phyloP scores from a whole-genome alignment of 2,329 filamentous ascomycete genomes.

The Venturia pyrina region DNA sequence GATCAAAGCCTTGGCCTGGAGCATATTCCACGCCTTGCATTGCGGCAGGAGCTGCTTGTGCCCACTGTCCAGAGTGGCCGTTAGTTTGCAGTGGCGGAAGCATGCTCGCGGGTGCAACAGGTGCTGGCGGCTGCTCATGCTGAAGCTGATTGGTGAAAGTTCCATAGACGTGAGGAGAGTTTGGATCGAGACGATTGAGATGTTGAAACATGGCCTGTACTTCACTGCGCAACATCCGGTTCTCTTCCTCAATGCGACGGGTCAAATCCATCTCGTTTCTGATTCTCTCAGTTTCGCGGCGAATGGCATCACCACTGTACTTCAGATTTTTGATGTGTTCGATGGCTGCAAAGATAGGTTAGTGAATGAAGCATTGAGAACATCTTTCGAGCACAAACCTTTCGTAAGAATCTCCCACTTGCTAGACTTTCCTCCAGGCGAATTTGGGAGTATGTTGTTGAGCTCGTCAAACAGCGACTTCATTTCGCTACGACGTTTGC shows the following conservation, averaged over 20 bases:
- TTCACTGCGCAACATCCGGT: slow-evolving; percentile 36
- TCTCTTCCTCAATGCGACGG: slow-evolving; percentile 30
- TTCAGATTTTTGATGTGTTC: slow-evolving; percentile 37
- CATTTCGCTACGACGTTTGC: slow-evolving; percentile 79
- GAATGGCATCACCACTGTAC: slow-evolving; percentile 31
- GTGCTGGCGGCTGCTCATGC: slow-evolving; percentile 3
- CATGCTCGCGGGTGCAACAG: slow-evolving; percentile 1
- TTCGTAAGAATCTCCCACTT: slow-evolving; percentile 87
- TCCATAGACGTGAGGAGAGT: slow-evolving; percentile 37
- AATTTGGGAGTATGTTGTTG: slow-evolving; percentile 67
- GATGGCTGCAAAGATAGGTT: slow-evolving; percentile 29
- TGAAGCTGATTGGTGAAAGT: slow-evolving; percentile 15
- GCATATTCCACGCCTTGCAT: slow-evolving; percentile 43
- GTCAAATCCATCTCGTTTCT: slow-evolving; percentile 24
- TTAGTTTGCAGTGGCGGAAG: slow-evolving; percentile 29
- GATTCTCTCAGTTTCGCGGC: slow-evolving; percentile 33
- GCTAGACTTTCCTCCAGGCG: slow-evolving; percentile 72
- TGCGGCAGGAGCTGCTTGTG: slow-evolving; percentile 22
- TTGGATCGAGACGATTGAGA: slow-evolving; percentile 36
- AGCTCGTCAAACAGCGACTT: slow-evolving; percentile 78
- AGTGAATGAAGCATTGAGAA: slow-evolving; percentile 10
- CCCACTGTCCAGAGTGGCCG: slow-evolving; percentile 24
- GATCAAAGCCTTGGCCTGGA: background rate
- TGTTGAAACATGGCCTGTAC: slow-evolving; percentile 36
- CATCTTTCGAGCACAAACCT: slow-evolving; percentile 43